Evolutionary conservation across 345 rosid genomes (phyloP), one percentile per base, ranked within the genome.

Genomic region (Moricandia moricandioides): DNA sequence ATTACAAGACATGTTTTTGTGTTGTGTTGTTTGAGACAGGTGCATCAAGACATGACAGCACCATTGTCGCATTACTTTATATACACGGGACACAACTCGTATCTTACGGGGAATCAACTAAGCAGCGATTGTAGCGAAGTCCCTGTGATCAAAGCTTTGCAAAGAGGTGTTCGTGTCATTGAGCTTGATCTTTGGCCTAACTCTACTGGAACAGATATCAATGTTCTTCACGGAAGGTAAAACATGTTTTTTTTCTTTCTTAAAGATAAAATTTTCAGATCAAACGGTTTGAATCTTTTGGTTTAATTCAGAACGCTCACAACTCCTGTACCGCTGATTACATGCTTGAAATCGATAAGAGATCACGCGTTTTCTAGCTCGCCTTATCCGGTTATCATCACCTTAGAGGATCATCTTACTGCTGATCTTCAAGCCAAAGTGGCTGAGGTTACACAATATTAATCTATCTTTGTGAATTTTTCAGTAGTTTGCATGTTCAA

Each of bases 61-160:
- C 56, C 56, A 49, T 49, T 49, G 56, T 49, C 56, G 24, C 56
- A 49, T 49, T 49, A 49, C 56, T 49, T 49, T 49, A 49, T 49
- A 16, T 49, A 49, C 56, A 49, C 56, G 10, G 56, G 56, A 16
- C 56, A 49, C 56, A 49, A 49, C 24, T 49, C 56, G 24, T 49
- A 49, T 49, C 56, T 49, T 2, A 49, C 56, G 56, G 56, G 56
- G 21, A 49, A 49, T 2, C 56, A 49, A 7, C 56, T 49, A 16
- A 49, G 56, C 56, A 49, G 56, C 56, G 56, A 49, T 49, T 49
- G 56, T 16, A 49, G 56, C 56, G 56, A 49, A 49, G 56, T 49
- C 56, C 56, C 56, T 49, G 56, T 49, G 24, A 49, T 49, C 56
- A 49, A 49, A 16, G 56, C 56, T 49, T 49, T 49, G 56, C 56